These are phyloP conservation scores for Jackrogersella minutella DNA, from an alignment of 495 filamentous ascomycete genomes.

Conservation along the genomic window DNA sequence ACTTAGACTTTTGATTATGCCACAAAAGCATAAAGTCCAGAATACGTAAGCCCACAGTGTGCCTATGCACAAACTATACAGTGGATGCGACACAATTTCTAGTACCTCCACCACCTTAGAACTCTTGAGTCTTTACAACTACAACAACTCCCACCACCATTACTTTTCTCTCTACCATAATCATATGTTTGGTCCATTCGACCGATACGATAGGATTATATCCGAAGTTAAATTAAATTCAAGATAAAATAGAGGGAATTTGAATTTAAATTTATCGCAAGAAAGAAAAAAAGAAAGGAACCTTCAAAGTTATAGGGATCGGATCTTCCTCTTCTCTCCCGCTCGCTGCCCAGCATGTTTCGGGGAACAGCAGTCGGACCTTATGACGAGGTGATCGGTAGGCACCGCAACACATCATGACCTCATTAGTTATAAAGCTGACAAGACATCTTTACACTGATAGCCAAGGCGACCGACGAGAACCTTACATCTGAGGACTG, in stretches of 20 bases:
- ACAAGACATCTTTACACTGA: slow-evolving; percentile 6
- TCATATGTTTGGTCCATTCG: slow-evolving; percentile 12
- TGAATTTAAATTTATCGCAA: not conserved
- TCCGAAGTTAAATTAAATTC: not conserved
- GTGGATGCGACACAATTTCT: too few species aligned
- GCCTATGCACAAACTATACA: too few species aligned
- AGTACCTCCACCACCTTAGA: not conserved
- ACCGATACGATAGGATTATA: not conserved
- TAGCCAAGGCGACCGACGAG: slow-evolving; percentile 98
- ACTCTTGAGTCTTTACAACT: slow-evolving; percentile 1
- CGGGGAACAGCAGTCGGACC: slow-evolving; percentile 59
- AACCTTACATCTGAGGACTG: slow-evolving; percentile 98
- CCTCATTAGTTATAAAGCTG: slow-evolving; percentile 13
- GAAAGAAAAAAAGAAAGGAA: not conserved
- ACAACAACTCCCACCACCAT: slow-evolving; percentile 2
- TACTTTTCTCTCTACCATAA: not conserved
- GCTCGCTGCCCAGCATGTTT: slow-evolving; percentile 54
- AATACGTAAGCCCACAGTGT: too few species aligned
- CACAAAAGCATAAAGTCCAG: too few species aligned
- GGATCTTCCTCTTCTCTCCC: not conserved
- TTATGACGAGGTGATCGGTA: slow-evolving; percentile 62
- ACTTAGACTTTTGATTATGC: too few species aligned
- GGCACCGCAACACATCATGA: slow-evolving; percentile 28
- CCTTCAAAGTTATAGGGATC: not conserved
- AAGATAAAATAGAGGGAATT: not conserved